Conservation (phyloP, 2,329 filamentous ascomycete species). For the Aureobasidium lini region DNA sequence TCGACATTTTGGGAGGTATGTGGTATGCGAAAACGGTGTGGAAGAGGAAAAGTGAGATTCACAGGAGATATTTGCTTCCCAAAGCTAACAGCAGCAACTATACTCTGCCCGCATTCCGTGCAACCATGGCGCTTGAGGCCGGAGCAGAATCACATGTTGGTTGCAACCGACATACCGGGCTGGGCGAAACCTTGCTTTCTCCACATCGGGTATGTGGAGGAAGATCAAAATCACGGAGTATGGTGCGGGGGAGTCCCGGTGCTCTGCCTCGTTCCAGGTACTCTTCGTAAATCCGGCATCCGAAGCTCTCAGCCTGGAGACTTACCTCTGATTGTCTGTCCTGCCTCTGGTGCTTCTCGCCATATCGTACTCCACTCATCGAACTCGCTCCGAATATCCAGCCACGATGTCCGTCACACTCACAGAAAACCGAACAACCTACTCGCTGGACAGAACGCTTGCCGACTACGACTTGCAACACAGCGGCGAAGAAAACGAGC, state of each 20-base stretch:
- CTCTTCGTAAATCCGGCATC: background rate
- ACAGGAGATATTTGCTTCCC: background rate
- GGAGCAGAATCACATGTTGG: slow-evolving; percentile 1
- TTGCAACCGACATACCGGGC: background rate
- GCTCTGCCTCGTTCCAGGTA: background rate
- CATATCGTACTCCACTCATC: background rate
- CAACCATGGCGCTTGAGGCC: background rate
- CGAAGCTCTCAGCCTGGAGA: background rate
- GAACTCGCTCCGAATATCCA: background rate
- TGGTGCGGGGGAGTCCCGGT: background rate
- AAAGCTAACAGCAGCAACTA: background rate
- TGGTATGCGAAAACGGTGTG: background rate
- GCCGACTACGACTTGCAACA: slow-evolving; percentile 43
- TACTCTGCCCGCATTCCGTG: background rate
- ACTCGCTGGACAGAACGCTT: slow-evolving; percentile 31
- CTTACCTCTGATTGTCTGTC: background rate
- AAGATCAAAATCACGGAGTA: background rate
- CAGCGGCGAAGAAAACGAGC: slow-evolving; percentile 21
- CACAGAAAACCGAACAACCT: slow-evolving; percentile 32
- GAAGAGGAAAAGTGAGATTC: background rate
- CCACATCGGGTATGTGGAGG: background rate
- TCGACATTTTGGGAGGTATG: slow-evolving; percentile 14
- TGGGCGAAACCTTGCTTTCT: background rate
- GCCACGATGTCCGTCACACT: slow-evolving; percentile 38
- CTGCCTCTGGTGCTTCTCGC: background rate